phyloP scores from a whole-genome alignment of 2,329 filamentous ascomycete species.

The Dactylellina sp. region DNA sequence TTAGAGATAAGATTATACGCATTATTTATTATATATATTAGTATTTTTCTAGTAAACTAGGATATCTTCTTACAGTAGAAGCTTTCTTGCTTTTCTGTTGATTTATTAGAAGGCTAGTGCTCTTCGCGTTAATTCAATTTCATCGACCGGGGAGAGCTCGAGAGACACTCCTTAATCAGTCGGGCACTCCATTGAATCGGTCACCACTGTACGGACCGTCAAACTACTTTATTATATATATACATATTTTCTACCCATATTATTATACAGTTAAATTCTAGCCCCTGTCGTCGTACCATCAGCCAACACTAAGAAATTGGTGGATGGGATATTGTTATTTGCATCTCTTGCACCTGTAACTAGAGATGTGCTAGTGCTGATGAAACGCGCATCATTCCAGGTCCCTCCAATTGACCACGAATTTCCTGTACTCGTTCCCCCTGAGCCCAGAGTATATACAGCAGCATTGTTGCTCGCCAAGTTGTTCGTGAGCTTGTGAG shows the following conservation, averaged over 20 bases:
- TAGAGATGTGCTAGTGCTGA: slow-evolving; percentile 62
- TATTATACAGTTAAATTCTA: slow-evolving; percentile 39
- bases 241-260: neutral
- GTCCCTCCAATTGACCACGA: slow-evolving; percentile 65
- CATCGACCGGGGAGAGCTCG: too few species aligned
- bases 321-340: slow-evolving; percentile 64
- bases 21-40: too few species aligned
- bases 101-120: too few species aligned
- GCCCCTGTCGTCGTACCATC: slow-evolving; percentile 64
- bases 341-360: slow-evolving; percentile 64
- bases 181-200: too few species aligned
- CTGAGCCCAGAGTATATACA: slow-evolving; percentile 60
- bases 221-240: too few species aligned
- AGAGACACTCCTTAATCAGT: too few species aligned
- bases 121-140: too few species aligned
- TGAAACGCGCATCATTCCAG: slow-evolving; percentile 64
- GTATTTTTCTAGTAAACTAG: too few species aligned
- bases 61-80: too few species aligned
- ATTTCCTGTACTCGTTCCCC: slow-evolving; percentile 63
- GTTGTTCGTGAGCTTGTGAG: slow-evolving; percentile 64
- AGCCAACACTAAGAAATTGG: slow-evolving; percentile 65
- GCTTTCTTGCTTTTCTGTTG: too few species aligned
- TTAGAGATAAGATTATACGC: too few species aligned
- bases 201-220: too few species aligned
- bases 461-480: slow-evolving; percentile 63